Evolutionary conservation across 2,329 filamentous ascomycete species (phyloP).

Genomic region (Colletotrichum spinosum): DNA sequence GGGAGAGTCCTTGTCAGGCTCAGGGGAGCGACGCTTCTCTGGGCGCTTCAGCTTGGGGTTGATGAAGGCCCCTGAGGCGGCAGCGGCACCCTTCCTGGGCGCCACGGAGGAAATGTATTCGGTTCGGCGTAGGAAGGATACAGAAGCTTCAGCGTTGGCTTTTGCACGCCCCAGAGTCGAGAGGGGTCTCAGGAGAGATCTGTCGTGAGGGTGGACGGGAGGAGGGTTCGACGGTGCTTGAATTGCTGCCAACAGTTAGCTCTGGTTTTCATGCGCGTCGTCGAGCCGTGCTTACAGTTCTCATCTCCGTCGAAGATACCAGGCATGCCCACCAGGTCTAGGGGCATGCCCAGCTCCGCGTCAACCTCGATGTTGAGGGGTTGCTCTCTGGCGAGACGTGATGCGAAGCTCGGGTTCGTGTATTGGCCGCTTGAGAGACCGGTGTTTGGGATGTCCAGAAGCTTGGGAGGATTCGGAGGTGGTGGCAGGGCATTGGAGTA

Average conservation of each 20-base stretch:
- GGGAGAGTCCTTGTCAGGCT: constrained; percentile 70
- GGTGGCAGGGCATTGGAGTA: constrained; percentile 97
- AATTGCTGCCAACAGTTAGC: constrained; percentile 66
- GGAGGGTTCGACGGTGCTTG: constrained; percentile 80
- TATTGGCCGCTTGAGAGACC: constrained; percentile 89
- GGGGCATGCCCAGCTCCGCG: constrained; percentile 96
- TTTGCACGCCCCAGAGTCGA: constrained; percentile 88
- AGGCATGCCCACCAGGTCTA: constrained; percentile 94
- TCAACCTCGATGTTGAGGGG: constrained; percentile 96
- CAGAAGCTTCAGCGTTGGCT: constrained; percentile 74
- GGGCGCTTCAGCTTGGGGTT: constrained; percentile 47
- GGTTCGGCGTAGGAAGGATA: constrained; percentile 94
- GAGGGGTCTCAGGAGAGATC: constrained; percentile 84
- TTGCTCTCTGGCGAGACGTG: constrained; percentile 89
- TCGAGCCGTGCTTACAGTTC: constrained; percentile 73
- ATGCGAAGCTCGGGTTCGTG: constrained; percentile 90
- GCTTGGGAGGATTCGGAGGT: constrained; percentile 93
- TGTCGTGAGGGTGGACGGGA: constrained; percentile 84
- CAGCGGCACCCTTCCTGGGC: constrained; percentile 64
- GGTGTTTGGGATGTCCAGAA: constrained; percentile 95
- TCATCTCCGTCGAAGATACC: constrained; percentile 96
- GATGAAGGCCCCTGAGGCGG: constrained; percentile 49
- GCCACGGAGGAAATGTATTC: constrained; percentile 86
- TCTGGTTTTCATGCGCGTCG: neutral
- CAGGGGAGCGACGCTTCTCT: constrained; percentile 65